Percentiles rank a stretch among this genome's conserved stretches.
These are phyloP conservation scores for Mucor circinelloides DNA, from an alignment of 371 early-diverging fungal genomes.

Conservation along the genomic window DNA sequence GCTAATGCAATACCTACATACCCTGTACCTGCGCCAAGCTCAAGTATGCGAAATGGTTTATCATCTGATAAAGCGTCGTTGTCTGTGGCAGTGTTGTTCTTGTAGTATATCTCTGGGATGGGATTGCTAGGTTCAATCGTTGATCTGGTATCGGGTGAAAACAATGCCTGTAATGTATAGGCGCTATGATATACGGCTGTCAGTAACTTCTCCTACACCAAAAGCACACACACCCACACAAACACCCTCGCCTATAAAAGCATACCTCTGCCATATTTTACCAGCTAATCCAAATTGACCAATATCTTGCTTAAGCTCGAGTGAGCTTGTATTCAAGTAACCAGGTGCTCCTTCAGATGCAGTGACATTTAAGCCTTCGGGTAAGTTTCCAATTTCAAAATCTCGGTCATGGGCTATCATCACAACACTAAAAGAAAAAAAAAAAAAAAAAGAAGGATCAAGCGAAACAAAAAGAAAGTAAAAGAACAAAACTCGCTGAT, in stretches of 20 bases:
- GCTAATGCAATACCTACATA: conserved; percentile 62
- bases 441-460: background rate
- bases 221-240: background rate
- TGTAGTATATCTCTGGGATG: conserved; percentile 36
- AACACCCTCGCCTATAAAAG: too few species aligned
- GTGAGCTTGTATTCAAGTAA: conserved; percentile 9
- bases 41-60: conserved; percentile 39
- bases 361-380: conserved; percentile 42
- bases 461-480: background rate
- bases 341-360: conserved; percentile 39
- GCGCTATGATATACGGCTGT: conserved; percentile 26
- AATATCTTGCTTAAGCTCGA: conserved; percentile 45
- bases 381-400: conserved; percentile 41
- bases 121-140: conserved; percentile 27
- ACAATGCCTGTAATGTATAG: conserved; percentile 44
- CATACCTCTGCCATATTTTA: conserved; percentile 56
- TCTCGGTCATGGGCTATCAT: conserved; percentile 10
- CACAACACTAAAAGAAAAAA: background rate
- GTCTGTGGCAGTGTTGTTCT: background rate
- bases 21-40: conserved; percentile 62
- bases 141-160: conserved; percentile 25
- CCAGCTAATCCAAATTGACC: conserved; percentile 50
- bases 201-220: background rate
- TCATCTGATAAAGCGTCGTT: conserved; percentile 3
- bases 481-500: background rate